These are phyloP conservation scores for Penicillium steckii DNA, from an alignment of 495 filamentous ascomycete species.

Conservation along the genomic window DNA sequence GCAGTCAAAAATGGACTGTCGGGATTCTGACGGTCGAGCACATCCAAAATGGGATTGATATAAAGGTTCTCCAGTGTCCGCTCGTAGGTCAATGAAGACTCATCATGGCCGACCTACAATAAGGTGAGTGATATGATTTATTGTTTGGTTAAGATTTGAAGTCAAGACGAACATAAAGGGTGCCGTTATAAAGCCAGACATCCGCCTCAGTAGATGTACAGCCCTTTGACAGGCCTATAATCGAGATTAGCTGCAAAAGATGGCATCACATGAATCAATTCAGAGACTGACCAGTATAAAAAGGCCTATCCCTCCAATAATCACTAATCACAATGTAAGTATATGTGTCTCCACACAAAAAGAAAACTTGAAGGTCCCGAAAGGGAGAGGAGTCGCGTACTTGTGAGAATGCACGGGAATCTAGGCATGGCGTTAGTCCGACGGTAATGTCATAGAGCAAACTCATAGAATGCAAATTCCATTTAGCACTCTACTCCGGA, in stretches of 20 bases:
- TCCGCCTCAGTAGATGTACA: conserved; percentile 79
- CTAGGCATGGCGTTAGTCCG: conserved; percentile 25
- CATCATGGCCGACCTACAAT: conserved; percentile 53
- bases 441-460: background rate
- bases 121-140: background rate
- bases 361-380: background rate
- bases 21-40: conserved; percentile 52
- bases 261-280: background rate
- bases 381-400: conserved; percentile 17
- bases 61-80: conserved; percentile 57
- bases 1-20: conserved; percentile 33
- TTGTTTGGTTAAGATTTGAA: background rate
- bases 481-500: background rate
- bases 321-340: conserved; percentile 24
- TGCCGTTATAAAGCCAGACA: conserved; percentile 75
- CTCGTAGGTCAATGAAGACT: conserved; percentile 46
- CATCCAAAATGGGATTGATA: conserved; percentile 53
- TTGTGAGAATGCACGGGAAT: conserved; percentile 48
- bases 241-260: background rate
- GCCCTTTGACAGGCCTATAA: conserved; percentile 52
- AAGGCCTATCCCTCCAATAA: conserved; percentile 49
- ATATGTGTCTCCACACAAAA: background rate
- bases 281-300: conserved; percentile 41
- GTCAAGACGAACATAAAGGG: conserved; percentile 48
- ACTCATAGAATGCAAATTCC: background rate